Evolutionary conservation across 2,329 filamentous ascomycete species (phyloP).

Genomic region (Epichloe festucae): DNA sequence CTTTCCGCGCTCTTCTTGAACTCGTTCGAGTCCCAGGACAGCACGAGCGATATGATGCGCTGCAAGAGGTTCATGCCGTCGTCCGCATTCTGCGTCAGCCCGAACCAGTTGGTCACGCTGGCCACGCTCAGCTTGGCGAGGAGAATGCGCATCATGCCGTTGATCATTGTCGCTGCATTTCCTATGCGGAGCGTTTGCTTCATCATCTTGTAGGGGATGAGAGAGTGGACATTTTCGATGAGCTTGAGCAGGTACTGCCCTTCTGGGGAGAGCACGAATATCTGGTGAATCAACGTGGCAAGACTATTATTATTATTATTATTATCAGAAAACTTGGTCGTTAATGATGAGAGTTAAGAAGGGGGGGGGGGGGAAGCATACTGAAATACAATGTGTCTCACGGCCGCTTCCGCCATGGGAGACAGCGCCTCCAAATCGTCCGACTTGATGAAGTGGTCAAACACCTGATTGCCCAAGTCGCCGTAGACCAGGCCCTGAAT

Average conservation of each 20-base stretch:
- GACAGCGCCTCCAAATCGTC: constrained; percentile 52
- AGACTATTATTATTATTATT: constrained; percentile 31
- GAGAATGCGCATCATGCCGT: constrained; percentile 56
- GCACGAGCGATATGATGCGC: constrained; percentile 58
- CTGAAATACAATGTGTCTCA: constrained; percentile 58
- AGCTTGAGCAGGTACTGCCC: constrained; percentile 62
- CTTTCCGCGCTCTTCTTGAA: constrained; percentile 52
- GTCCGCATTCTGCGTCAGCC: constrained; percentile 54
- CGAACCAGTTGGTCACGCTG: constrained; percentile 67
- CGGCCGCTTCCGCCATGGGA: constrained; percentile 46
- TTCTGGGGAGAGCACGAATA: constrained; percentile 60
- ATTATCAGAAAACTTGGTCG: too few species aligned
- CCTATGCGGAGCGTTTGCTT: constrained; percentile 62
- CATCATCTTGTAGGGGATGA: constrained; percentile 60
- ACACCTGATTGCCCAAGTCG: constrained; percentile 50
- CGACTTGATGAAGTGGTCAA: constrained; percentile 46
- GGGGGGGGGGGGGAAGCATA: constrained; percentile 24
- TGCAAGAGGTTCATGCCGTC: constrained; percentile 75
- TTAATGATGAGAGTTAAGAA: too few species aligned
- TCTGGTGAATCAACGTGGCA: constrained; percentile 61
- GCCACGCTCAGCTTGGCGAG: constrained; percentile 67
- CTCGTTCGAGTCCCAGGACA: constrained; percentile 60
- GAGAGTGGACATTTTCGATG: constrained; percentile 53
- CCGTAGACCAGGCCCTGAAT: constrained; percentile 56
- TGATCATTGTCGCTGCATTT: constrained; percentile 74